Evolutionary conservation across 768 basidiomycete species (phyloP), one percentile per base, ranked within the genome.

Genomic region (Auriculariales sp.): DNA sequence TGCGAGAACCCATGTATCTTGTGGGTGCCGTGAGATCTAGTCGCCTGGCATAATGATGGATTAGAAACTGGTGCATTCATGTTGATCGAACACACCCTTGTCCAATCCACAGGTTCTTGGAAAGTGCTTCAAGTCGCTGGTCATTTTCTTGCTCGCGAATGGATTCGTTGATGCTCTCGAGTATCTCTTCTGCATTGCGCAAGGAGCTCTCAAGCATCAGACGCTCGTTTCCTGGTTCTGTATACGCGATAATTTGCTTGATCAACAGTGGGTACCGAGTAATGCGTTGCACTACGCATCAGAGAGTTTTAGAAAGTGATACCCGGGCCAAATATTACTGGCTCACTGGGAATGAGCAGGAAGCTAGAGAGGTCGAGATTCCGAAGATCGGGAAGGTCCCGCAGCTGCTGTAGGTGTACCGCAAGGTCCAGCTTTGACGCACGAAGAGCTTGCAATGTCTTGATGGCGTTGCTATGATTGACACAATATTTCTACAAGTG

Each of bases 21-120:
- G 94, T 97, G 0, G 88, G 83, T 0, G 83, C 87, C 0, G 89
- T 92, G n/a, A 97, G 67, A 61, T 97, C 91, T 19, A 95, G 76
- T 15, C 83, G 80, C 4, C 81, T 82, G 49, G 6, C 11, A 31
- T 6, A 7, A 19, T 19, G 30, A 27, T 48, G 34, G 28, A 35
- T 12, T 31, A 25, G 10, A 17, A 14, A 27, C 3, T 2, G 1
- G 52, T 31, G 11, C 28, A n/a, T 1, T 22, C 29, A 29, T 15
- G 24, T 24, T 28, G 4, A 32, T 27, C 19, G 22, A 11, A 59
- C 78, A 55, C 49, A 86, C 85, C 79, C 88, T 65, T 88, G 75
- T 2, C 89, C 90, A 52, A 97, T 81, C 82, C 86, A 92, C 3
- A 98, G 68, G 57, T 85, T 68, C 51, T 83, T 77, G 14, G 86